phyloP scores from a whole-genome alignment of 2,329 filamentous ascomycete species.

The Aspergillus uvarum region DNA sequence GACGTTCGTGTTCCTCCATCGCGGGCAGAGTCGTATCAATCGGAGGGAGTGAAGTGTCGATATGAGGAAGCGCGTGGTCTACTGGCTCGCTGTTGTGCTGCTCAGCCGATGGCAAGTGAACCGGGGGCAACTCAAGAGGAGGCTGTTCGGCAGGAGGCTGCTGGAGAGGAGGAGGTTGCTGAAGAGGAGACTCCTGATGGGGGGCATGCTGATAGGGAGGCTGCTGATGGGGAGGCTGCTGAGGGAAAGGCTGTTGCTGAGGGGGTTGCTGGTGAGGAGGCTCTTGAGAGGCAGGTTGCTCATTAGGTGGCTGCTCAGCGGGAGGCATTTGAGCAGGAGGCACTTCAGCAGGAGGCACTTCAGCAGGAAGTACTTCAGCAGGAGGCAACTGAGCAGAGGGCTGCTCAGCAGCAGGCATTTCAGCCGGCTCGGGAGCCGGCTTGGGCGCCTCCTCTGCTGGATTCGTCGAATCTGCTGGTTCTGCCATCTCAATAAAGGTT shows the following conservation, averaged over 20 bases:
- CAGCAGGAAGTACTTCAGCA: background rate
- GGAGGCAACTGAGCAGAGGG: background rate
- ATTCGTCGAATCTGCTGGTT: slow-evolving; percentile 20
- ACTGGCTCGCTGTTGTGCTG: slow-evolving; percentile 5
- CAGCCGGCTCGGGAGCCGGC: slow-evolving; percentile 13
- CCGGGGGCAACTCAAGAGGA: background rate
- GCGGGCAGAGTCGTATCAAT: slow-evolving; percentile 28
- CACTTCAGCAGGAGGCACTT: background rate
- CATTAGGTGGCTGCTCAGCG: background rate
- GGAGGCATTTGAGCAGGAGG: background rate
- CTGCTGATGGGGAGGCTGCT: background rate
- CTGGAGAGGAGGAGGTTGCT: background rate
- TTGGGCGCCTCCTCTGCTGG: slow-evolving; percentile 22
- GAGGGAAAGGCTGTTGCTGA: background rate
- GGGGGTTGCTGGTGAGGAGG: no score
- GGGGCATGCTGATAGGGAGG: background rate
- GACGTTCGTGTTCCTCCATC: slow-evolving; percentile 28
- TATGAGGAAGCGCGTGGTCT: slow-evolving; percentile 26
- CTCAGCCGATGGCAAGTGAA: background rate
- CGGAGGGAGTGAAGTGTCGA: slow-evolving; percentile 28
- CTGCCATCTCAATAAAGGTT: slow-evolving; percentile 21
- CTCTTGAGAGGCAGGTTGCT: background rate
- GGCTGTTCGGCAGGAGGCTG: no score
- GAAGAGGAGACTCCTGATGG: background rate
- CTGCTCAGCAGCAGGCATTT: slow-evolving; percentile 1